Conservation (phyloP, 139 green algal species). For the Chloropicon primus region DNA sequence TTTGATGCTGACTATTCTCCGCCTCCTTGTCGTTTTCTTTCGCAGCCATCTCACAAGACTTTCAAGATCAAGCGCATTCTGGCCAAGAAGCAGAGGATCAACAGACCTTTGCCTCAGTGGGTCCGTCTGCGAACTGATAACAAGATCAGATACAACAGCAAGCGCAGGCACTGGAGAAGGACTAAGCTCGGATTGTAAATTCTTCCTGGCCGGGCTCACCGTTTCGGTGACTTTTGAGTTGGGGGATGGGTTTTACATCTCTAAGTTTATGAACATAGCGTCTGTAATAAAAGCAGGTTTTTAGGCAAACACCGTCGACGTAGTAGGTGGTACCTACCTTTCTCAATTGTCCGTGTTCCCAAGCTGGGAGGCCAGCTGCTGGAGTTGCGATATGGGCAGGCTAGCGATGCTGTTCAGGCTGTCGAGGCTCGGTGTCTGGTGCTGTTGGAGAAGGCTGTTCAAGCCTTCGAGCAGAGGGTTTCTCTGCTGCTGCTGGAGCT, state of each 20-base stretch:
- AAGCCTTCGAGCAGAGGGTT: too few relatives aligned
- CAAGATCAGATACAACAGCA: conserved; percentile 50
- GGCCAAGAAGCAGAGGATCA: conserved; percentile 94
- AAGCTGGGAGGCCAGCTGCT: background rate
- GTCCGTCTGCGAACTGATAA: conserved; percentile 87
- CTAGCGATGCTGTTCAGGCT: background rate
- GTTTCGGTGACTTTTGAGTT: too few relatives aligned
- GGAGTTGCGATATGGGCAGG: background rate
- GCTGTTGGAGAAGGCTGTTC: background rate
- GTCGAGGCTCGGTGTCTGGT: background rate
- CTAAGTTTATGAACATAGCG: too few relatives aligned
- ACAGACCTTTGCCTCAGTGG: conserved; percentile 92
- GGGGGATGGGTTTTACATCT: too few relatives aligned
- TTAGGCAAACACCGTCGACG: too few relatives aligned
- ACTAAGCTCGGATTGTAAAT: conserved; percentile 84
- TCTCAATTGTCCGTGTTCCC: background rate
- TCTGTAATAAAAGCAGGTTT: too few relatives aligned
- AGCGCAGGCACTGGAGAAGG: conserved; percentile 73
- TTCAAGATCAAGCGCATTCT: conserved; percentile 81
- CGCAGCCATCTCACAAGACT: conserved; percentile 76
- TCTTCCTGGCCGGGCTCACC: too few relatives aligned
- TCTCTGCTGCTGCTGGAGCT: background rate
- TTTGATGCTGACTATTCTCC: too few relatives aligned
- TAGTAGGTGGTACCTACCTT: too few relatives aligned
- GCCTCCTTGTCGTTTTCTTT: background rate